Evolutionary conservation across 148 eudicot genomes (phyloP).

Genomic region (Heliamphora exappendiculata): DNA sequence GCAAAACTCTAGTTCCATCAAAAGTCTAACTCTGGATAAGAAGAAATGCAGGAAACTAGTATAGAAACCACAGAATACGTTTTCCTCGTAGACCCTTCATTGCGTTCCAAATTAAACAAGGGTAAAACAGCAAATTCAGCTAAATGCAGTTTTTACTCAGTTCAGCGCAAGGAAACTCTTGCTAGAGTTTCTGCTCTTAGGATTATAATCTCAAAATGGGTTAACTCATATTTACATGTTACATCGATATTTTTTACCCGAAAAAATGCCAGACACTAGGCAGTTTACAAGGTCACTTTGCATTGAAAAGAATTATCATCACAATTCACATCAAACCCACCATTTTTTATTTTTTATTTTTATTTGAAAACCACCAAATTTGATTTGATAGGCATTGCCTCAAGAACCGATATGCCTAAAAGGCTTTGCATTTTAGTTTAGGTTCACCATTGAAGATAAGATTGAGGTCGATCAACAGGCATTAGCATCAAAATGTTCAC

Average conservation of each 20-base stretch:
- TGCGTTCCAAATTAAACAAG: not conserved
- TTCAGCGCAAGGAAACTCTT: not conserved
- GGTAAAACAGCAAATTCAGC: not conserved
- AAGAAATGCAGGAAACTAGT: not conserved
- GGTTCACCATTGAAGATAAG: not conserved
- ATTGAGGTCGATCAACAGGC: not conserved
- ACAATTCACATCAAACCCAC: not conserved
- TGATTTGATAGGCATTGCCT: not conserved
- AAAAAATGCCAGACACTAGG: not conserved
- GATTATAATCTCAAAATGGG: not conserved
- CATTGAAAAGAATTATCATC: not conserved
- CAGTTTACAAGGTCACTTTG: not conserved
- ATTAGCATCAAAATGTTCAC: not conserved
- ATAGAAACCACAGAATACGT: not conserved
- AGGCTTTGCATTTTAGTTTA: not conserved
- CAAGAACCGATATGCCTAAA: not conserved
- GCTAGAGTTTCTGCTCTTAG: not conserved
- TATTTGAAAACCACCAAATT: not conserved
- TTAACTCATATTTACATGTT: not conserved
- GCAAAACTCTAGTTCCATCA: slow-evolving; percentile 18
- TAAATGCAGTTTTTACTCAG: not conserved
- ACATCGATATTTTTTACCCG: not conserved
- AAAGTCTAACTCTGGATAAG: not conserved
- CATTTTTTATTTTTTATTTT: no score
- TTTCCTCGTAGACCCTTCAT: not conserved